These are phyloP conservation scores for Xylariomycetidae sp. DNA, from an alignment of 2,329 filamentous ascomycete genomes.

Conservation along the genomic window DNA sequence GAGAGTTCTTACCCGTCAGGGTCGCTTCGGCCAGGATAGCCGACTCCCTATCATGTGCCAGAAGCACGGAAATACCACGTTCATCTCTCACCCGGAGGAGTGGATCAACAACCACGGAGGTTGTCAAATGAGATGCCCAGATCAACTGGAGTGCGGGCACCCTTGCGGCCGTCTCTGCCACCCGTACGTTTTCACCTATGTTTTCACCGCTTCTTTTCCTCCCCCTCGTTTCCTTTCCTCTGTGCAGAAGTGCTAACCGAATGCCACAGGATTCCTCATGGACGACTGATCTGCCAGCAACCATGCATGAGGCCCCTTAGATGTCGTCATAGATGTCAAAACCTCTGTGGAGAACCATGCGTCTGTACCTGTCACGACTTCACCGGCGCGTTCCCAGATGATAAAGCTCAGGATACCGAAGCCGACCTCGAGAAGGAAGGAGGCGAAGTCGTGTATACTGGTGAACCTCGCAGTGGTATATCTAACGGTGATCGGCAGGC, in stretches of 20 bases:
- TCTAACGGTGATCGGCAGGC: constrained; percentile 2
- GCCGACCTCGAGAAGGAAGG: background rate
- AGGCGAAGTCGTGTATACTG: background rate
- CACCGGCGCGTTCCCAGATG: constrained; percentile 20
- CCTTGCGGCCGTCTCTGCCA: constrained; percentile 24
- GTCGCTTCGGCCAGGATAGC: constrained; percentile 23
- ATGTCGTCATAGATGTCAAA: constrained; percentile 23
- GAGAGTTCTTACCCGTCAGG: constrained; percentile 34
- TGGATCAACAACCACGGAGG: constrained; percentile 38
- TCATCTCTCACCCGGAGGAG: constrained; percentile 47
- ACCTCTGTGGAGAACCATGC: constrained; percentile 23
- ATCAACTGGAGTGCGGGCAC: constrained; percentile 23
- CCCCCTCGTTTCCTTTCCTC: background rate
- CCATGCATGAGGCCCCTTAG: constrained; percentile 20
- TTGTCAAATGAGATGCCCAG: constrained; percentile 18
- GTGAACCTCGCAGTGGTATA: constrained; percentile 4
- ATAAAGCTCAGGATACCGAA: constrained; percentile 12
- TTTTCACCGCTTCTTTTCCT: background rate
- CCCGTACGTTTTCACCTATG: constrained; percentile 20
- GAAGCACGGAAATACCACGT: constrained; percentile 49
- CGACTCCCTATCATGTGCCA: constrained; percentile 59
- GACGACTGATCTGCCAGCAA: constrained; percentile 19
- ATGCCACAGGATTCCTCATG: constrained; percentile 20
- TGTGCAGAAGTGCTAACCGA: no score
- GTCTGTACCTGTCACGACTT: constrained; percentile 19